These are phyloP conservation scores for Pythium vanterpoolii DNA, from an alignment of 352 stramenopile genomes.

Conservation along the genomic window DNA sequence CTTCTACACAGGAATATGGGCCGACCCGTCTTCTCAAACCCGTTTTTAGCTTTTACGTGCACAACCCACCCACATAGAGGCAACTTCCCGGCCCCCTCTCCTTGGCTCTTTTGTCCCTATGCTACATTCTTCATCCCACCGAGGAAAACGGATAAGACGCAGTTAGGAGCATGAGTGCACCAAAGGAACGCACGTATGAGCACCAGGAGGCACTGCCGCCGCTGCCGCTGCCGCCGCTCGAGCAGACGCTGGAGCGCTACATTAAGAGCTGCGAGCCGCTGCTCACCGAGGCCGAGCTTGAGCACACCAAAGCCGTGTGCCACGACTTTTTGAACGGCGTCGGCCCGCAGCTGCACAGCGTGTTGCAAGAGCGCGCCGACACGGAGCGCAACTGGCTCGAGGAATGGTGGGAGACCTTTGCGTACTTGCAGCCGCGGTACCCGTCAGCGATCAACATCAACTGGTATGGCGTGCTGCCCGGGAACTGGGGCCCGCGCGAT, in stretches of 20 bases:
- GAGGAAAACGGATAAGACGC: constrained; percentile 31
- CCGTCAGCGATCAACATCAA: constrained; percentile 97
- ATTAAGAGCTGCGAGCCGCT: constrained; percentile 91
- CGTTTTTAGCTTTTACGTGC: too few species aligned
- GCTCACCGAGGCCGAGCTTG: constrained; percentile 82
- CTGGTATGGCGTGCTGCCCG: constrained; percentile 96
- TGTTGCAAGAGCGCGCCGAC: constrained; percentile 82
- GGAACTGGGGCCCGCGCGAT: constrained; percentile 89
- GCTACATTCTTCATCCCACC: neutral
- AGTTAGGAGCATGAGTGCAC: too few species aligned
- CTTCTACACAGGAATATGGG: neutral
- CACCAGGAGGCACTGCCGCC: constrained; percentile 87
- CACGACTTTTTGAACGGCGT: constrained; percentile 89
- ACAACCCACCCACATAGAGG: neutral
- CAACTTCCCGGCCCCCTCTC: neutral
- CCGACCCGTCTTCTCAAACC: neutral
- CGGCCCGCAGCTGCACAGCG: constrained; percentile 88
- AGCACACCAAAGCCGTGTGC: constrained; percentile 88
- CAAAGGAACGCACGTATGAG: constrained; percentile 73
- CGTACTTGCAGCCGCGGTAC: constrained; percentile 94
- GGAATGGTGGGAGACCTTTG: constrained; percentile 96
- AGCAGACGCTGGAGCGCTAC: constrained; percentile 92
- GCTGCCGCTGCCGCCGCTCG: constrained; percentile 91
- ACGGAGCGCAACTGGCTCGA: constrained; percentile 89
- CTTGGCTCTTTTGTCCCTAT: neutral